Evolutionary conservation across 2,329 filamentous ascomycete genomes (phyloP), one percentile per base, ranked within the genome.

Genomic region (Cladosporium austrohemisphaericum): DNA sequence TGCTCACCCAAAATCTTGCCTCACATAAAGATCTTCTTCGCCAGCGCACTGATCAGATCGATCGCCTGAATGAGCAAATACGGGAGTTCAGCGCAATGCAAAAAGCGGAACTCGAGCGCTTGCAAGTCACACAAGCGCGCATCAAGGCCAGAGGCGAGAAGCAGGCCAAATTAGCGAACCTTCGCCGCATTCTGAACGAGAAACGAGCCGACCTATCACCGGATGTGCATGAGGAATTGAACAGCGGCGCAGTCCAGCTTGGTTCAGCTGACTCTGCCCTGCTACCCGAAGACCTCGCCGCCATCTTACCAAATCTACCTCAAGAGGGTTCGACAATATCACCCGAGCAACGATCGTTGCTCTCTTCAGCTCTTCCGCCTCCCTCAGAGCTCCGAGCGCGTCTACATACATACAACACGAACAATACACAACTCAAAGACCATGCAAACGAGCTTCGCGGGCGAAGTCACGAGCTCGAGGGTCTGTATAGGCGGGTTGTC

Each of bases 401-500:
- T 5, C 73, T 90, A 16, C 78, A 80, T 32, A 86, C 87, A 3
- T 85, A 95, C 52, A 76, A 80, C 49, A 72, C 74, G 10, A 83
- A 89, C 38, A 88, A 89, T 36, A 75, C 78, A 33, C 74, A 78
- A 14, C 81, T 93, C 10, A 74, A 80, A 46, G 79, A 81, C 43
- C 81, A 85, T 58, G 84, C 89, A 2, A 77, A 79, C 14, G 79
- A 79, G 5, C 77, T 98, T 7, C 85, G 88, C 65, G 84, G 85
- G 23, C 83, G 87, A 52, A 92, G 88, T 59, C 84, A 83, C 4
- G 90, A 95, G 47, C 76, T 95, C 3, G 92, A 95, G 62, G 76
- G 85, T 57, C 89, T 93, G 68, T 96, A 96, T 65, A 80, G 90
- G 20, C 86, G 85, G 57, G 88, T 97, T 23, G 89, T 98, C 19